Percentiles rank a stretch among this genome's conserved stretches.
phyloP scores from a whole-genome alignment of 805 yeast genomes.

The Candida glaebosa region DNA sequence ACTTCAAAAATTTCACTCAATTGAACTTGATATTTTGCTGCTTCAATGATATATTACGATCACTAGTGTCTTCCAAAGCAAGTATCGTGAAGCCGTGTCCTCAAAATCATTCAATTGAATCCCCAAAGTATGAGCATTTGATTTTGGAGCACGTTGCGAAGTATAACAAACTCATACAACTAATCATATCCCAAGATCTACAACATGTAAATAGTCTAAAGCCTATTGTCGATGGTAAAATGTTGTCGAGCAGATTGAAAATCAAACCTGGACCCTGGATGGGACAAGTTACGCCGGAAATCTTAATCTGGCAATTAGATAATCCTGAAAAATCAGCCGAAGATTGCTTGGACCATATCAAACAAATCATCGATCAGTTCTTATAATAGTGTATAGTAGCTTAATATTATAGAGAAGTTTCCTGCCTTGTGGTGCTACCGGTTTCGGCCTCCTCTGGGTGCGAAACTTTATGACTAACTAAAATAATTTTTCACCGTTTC shows the following conservation, averaged over 20 bases:
- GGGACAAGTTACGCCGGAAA: conserved; percentile 48
- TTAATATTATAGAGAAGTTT: too few species aligned
- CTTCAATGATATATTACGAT: conserved; percentile 24
- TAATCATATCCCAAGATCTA: conserved; percentile 33
- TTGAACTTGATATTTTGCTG: conserved; percentile 38
- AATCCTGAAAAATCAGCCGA: conserved; percentile 54
- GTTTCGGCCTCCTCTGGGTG: not conserved
- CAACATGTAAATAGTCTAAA: conserved; percentile 46
- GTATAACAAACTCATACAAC: conserved; percentile 29
- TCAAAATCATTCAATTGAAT: not conserved
- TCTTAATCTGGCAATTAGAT: conserved; percentile 75
- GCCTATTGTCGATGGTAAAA: conserved; percentile 76
- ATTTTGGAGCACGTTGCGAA: conserved; percentile 13
- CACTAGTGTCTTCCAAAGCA: not conserved
- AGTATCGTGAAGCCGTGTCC: not conserved
- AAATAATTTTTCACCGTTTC: conserved; percentile 1
- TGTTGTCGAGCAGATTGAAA: conserved; percentile 46
- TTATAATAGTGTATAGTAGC: conserved; percentile 2
- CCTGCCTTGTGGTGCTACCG: not conserved
- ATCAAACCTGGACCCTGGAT: conserved; percentile 89
- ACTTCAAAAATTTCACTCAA: conserved; percentile 51
- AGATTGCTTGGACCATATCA: conserved; percentile 50
- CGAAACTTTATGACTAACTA: not conserved
- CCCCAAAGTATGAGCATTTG: conserved; percentile 1
- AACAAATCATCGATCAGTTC: conserved; percentile 17